These are phyloP conservation scores for Talaromyces albobiverticillius DNA, from an alignment of 2,329 filamentous ascomycete species.

Conservation along the genomic window DNA sequence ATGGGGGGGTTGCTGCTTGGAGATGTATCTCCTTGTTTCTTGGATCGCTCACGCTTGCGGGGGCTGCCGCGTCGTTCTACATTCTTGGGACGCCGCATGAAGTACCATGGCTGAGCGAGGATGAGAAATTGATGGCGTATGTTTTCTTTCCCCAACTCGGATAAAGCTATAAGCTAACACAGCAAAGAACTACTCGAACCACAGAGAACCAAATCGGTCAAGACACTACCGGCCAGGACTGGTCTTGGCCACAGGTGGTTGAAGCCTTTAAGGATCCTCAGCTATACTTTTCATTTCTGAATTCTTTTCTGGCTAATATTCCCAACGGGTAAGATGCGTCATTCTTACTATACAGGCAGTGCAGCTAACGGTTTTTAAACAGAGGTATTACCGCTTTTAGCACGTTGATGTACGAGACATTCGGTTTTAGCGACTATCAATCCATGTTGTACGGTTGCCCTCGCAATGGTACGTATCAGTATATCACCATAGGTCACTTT, in stretches of 20 bases:
- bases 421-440: conserved; percentile 27
- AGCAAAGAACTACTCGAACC: not conserved
- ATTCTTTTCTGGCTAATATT: not conserved
- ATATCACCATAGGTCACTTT: not conserved
- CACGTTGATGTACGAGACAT: conserved; percentile 21
- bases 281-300: not conserved
- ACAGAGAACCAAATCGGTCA: not conserved
- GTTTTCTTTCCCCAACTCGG: not conserved
- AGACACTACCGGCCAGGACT: not conserved
- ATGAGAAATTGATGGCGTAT: not conserved
- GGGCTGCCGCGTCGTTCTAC: not conserved
- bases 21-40: not conserved
- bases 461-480: conserved; percentile 28
- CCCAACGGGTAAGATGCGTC: not conserved
- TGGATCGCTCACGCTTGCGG: not conserved
- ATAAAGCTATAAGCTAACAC: no score
- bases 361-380: not conserved
- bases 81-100: not conserved
- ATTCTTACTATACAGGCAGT: not conserved
- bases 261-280: not conserved
- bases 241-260: not conserved
- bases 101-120: not conserved
- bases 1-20: not conserved
- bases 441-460: conserved; percentile 33
- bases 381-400: conserved; percentile 15